These are phyloP conservation scores for Nematocida homosporus DNA, from an alignment of 371 early-diverging fungal genomes.

Conservation along the genomic window DNA sequence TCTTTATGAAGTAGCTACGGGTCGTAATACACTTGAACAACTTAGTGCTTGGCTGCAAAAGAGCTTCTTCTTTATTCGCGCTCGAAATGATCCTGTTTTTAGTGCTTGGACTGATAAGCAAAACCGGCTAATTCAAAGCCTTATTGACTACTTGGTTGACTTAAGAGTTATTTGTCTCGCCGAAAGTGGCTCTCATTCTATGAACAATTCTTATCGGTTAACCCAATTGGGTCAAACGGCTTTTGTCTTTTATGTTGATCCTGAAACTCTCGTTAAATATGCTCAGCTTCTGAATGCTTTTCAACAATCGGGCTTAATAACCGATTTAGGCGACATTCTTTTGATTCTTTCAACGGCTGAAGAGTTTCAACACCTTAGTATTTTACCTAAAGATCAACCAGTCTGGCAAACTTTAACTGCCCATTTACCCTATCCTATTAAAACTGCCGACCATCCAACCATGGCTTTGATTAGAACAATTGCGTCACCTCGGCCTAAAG, in stretches of 20 bases:
- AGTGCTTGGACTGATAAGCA: too few species aligned
- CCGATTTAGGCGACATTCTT: constrained; percentile 36
- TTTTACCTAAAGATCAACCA: neutral
- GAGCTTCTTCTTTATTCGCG: neutral
- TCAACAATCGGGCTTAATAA: neutral
- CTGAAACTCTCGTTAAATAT: neutral
- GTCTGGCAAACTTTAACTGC: neutral
- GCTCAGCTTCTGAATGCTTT: neutral
- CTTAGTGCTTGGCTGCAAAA: neutral
- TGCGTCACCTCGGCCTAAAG: neutral
- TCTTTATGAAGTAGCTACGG: constrained; percentile 21
- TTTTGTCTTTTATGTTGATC: constrained; percentile 8
- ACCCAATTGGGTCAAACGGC: constrained; percentile 1
- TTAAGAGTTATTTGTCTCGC: too few species aligned
- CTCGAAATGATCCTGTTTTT: neutral
- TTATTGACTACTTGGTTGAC: too few species aligned
- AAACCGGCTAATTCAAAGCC: too few species aligned
- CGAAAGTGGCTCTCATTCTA: too few species aligned
- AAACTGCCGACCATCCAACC: neutral
- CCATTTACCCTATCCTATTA: constrained; percentile 8
- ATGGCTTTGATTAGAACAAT: neutral
- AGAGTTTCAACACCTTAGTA: constrained; percentile 8
- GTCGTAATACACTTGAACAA: neutral
- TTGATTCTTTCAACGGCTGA: constrained; percentile 21
- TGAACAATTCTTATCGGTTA: too few species aligned